phyloP scores from a whole-genome alignment of 2,329 filamentous ascomycete species.

The Hypoxylon sp. region DNA sequence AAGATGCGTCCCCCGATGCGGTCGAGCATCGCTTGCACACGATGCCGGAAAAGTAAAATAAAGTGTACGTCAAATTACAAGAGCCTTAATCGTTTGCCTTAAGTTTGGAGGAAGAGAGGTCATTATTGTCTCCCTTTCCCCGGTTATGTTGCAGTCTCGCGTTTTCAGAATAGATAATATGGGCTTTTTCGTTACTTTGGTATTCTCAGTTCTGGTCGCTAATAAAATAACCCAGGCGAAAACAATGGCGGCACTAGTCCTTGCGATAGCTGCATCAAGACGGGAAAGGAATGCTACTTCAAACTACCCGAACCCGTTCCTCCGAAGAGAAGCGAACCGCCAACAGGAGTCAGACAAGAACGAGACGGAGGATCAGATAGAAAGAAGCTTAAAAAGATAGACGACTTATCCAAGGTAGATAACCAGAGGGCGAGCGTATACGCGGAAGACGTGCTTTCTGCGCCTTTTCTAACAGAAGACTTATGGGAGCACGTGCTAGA shows the following conservation, averaged over 20 bases:
- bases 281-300: constrained; percentile 74
- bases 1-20: constrained; percentile 72
- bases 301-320: constrained; percentile 72
- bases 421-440: constrained; percentile 56
- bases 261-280: constrained; percentile 82
- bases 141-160: not conserved
- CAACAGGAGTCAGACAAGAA: constrained; percentile 58
- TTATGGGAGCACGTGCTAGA: constrained; percentile 79
- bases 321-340: constrained; percentile 61
- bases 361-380: constrained; percentile 63
- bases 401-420: constrained; percentile 60
- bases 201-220: constrained; percentile 12
- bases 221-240: constrained; percentile 59
- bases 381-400: constrained; percentile 64
- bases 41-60: constrained; percentile 85
- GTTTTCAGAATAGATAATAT: not conserved
- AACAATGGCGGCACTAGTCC: constrained; percentile 80
- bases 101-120: not conserved
- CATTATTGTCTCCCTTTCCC: not conserved
- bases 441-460: constrained; percentile 73
- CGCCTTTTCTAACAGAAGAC: constrained; percentile 72
- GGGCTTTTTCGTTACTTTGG: not conserved
- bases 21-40: constrained; percentile 83
- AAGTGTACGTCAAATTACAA: constrained; percentile 69
- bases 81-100: not conserved